Conservation (phyloP, 768 basidiomycete species). For the Chlorophyllum brunneum region DNA sequence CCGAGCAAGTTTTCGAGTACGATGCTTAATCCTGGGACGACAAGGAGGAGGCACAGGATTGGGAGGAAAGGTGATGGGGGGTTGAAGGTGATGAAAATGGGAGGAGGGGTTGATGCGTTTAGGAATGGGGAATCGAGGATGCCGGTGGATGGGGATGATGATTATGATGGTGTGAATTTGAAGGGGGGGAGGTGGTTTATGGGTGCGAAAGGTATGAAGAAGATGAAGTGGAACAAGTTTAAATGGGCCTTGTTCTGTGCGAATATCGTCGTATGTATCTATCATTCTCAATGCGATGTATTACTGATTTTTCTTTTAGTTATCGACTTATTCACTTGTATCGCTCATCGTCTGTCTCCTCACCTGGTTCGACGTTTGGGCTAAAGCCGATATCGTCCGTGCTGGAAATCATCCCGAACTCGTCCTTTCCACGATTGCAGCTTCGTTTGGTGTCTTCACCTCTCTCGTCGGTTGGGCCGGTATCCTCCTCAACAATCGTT, state of each 20-base stretch:
- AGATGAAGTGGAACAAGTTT: constrained; percentile 76
- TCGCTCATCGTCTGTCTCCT: constrained; percentile 64
- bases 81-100: constrained; percentile 46
- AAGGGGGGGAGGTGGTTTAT: constrained; percentile 22
- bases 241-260: constrained; percentile 71
- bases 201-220: constrained; percentile 10
- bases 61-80: constrained; percentile 13
- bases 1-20: constrained; percentile 25
- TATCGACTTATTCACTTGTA: constrained; percentile 57
- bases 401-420: constrained; percentile 68
- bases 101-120: constrained; percentile 71
- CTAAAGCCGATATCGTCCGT: constrained; percentile 65
- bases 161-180: constrained; percentile 48
- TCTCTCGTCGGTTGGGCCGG: constrained; percentile 76
- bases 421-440: constrained; percentile 66
- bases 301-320: constrained; percentile 18
- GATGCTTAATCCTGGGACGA: constrained; percentile 36
- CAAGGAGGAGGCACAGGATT: constrained; percentile 31
- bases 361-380: constrained; percentile 76
- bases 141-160: constrained; percentile 47
- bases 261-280: constrained; percentile 42
- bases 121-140: constrained; percentile 49
- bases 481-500: constrained; percentile 78
- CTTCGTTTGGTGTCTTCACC: constrained; percentile 55
- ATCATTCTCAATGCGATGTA: background rate